Conservation (phyloP, 345 rosid species). For the Brassica rapa region DNA sequence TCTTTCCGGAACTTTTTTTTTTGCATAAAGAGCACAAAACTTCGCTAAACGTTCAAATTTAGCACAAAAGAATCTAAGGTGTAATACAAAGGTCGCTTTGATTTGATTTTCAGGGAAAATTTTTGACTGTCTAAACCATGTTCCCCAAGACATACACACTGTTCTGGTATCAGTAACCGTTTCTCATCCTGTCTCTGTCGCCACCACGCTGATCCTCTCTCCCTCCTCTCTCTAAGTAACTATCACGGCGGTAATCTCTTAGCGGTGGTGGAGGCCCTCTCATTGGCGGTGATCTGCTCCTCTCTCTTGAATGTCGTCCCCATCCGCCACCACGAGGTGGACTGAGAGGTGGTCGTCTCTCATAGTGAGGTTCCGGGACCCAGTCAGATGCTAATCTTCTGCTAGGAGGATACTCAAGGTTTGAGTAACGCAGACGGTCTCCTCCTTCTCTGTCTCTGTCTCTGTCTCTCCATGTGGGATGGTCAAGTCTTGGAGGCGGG, state of each 20-base stretch:
- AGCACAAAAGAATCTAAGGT: conserved; percentile 30
- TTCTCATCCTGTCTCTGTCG: conserved; percentile 53
- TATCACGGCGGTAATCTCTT: conserved; percentile 58
- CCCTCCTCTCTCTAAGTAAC: conserved; percentile 57
- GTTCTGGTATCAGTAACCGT: conserved; percentile 36
- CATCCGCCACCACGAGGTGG: conserved; percentile 62
- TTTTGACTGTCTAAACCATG: conserved; percentile 23
- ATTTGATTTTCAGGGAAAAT: neutral
- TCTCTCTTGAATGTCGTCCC: conserved; percentile 66
- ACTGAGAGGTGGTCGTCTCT: conserved; percentile 52
- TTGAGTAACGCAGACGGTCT: conserved; percentile 52
- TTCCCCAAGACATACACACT: conserved; percentile 20
- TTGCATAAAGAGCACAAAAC: conserved; percentile 10
- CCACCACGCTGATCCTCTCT: conserved; percentile 52
- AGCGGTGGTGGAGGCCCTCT: conserved; percentile 48
- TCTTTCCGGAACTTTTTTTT: neutral
- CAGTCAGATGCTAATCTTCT: conserved; percentile 62
- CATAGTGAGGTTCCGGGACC: conserved; percentile 57
- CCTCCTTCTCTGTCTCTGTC: conserved; percentile 58
- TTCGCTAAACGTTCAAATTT: conserved; percentile 17
- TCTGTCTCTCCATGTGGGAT: conserved; percentile 50
- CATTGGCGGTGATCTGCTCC: conserved; percentile 72
- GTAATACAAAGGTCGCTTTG: conserved; percentile 16
- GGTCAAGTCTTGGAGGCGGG: conserved; percentile 64
- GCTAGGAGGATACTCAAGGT: conserved; percentile 55